Conservation (phyloP, 2,329 filamentous ascomycete genomes). For the Hirsutella thompsonii region DNA sequence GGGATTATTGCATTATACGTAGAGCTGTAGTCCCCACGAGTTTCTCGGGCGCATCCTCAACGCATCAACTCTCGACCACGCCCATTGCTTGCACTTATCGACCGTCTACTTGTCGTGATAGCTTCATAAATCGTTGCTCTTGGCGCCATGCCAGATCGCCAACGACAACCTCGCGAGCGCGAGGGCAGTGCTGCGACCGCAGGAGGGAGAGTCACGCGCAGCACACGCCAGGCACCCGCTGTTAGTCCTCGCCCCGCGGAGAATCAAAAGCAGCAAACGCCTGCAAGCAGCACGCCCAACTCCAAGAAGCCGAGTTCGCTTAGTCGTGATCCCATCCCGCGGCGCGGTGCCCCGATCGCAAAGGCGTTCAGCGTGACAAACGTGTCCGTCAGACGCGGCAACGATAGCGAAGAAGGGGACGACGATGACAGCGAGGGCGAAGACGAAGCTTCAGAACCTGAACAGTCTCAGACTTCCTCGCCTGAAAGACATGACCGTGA, state of each 20-base stretch:
- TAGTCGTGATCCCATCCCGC: background rate
- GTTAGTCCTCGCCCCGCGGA: background rate
- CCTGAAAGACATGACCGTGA: background rate
- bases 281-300: background rate
- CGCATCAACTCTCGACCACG: no score
- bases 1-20: background rate
- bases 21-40: no score
- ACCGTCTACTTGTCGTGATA: no score
- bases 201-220: background rate
- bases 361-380: conserved; percentile 2
- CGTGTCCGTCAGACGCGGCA: background rate
- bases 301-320: background rate
- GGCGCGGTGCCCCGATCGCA: conserved; percentile 1
- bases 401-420: conserved; percentile 1
- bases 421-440: background rate
- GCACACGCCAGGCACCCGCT: background rate
- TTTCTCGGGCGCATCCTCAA: background rate
- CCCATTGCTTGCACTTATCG: no score
- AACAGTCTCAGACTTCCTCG: background rate
- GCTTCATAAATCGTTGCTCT: no score
- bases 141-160: no score
- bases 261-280: background rate
- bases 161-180: no score
- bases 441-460: background rate
- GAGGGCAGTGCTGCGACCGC: no score